Percentiles rank a stretch among this genome's conserved stretches.
These are phyloP conservation scores for Candida nanaspora DNA, from an alignment of 805 yeast species.

Conservation along the genomic window DNA sequence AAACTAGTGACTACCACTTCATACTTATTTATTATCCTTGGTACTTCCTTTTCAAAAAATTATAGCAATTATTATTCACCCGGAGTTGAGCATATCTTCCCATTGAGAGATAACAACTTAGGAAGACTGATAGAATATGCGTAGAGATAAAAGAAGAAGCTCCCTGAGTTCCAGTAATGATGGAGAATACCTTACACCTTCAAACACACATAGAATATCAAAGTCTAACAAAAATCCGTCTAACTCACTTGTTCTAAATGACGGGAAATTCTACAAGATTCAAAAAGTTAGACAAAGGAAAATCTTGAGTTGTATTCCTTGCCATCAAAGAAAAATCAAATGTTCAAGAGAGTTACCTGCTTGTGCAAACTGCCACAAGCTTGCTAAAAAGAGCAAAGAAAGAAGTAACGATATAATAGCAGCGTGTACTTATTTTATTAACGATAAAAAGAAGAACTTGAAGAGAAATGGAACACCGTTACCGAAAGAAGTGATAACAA, in stretches of 20 bases:
- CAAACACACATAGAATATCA: not conserved
- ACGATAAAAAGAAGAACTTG: slow-evolving; percentile 44
- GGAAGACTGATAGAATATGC: no score
- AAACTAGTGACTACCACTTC: no score
- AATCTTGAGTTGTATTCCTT: slow-evolving; percentile 51
- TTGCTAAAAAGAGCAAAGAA: slow-evolving; percentile 13
- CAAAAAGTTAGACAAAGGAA: slow-evolving; percentile 56
- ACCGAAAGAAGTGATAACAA: slow-evolving; percentile 4
- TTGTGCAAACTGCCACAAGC: slow-evolving; percentile 45
- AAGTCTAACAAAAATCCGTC: slow-evolving; percentile 7
- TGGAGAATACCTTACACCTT: not conserved
- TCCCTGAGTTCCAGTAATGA: not conserved
- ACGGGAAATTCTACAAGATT: slow-evolving; percentile 44
- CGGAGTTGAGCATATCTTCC: no score
- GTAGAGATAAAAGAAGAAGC: not conserved
- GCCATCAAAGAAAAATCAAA: slow-evolving; percentile 61
- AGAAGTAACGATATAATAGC: slow-evolving; percentile 9
- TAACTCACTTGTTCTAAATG: slow-evolving; percentile 19
- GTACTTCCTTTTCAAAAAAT: no score
- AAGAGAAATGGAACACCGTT: slow-evolving; percentile 8
- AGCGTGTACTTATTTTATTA: slow-evolving; percentile 47
- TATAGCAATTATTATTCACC: no score
- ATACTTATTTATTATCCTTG: no score
- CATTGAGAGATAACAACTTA: no score
- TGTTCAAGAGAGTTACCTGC: slow-evolving; percentile 56